phyloP scores from a whole-genome alignment of 345 rosid genomes.

The Heritiera littoralis region DNA sequence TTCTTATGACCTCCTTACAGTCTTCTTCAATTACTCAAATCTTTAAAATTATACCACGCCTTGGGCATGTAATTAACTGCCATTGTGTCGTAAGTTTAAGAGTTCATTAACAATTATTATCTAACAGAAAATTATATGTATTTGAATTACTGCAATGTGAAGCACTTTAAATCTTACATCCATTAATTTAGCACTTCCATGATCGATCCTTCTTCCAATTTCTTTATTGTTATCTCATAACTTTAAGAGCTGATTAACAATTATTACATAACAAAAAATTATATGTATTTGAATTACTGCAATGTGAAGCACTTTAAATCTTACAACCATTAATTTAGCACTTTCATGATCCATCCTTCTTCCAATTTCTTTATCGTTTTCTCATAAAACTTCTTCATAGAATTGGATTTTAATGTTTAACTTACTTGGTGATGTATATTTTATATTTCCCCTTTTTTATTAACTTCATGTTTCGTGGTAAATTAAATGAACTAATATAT shows the following conservation, averaged over 20 bases:
- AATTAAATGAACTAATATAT: neutral
- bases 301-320: slow-evolving; percentile 8
- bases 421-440: neutral
- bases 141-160: slow-evolving; percentile 2
- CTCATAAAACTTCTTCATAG: slow-evolving; percentile 2
- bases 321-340: slow-evolving; percentile 1
- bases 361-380: neutral
- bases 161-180: slow-evolving; percentile 11
- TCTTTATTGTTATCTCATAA: neutral
- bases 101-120: slow-evolving; percentile 4
- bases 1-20: slow-evolving; percentile 36
- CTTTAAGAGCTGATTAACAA: slow-evolving; percentile 10
- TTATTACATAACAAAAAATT: slow-evolving; percentile 18
- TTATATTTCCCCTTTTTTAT: neutral
- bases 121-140: slow-evolving; percentile 19
- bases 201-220: neutral
- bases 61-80: slow-evolving; percentile 2
- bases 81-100: neutral
- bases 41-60: slow-evolving; percentile 11
- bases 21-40: slow-evolving; percentile 38
- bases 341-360: neutral
- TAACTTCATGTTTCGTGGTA: neutral
- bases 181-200: neutral
- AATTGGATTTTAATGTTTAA: slow-evolving; percentile 7
- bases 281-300: slow-evolving; percentile 13